Percentiles rank a stretch among this genome's conserved stretches.
Evolutionary conservation across 2,329 filamentous ascomycete genomes (phyloP).

Genomic region (Coniochaeta hoffmannii): DNA sequence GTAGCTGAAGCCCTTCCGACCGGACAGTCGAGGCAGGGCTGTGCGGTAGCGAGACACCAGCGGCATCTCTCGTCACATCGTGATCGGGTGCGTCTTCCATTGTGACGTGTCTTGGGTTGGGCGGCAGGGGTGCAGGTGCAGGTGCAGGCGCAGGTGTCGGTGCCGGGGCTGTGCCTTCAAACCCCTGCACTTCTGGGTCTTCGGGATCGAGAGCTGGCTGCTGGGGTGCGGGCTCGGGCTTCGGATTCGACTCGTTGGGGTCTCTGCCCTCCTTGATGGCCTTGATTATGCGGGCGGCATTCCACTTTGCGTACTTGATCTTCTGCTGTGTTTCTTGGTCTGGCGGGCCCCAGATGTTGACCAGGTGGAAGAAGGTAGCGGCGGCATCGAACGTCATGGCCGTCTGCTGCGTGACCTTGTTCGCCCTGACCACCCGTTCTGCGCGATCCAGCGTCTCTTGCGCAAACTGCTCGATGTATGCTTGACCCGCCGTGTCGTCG

Average conservation of each 20-base stretch:
- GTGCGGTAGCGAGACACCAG: conserved; percentile 25
- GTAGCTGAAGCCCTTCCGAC: conserved; percentile 17
- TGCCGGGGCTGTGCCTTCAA: not conserved
- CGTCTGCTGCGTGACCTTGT: conserved; percentile 85
- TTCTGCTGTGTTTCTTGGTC: conserved; percentile 75
- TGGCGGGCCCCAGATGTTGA: conserved; percentile 72
- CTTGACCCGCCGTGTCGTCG: conserved; percentile 80
- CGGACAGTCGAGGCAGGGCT: conserved; percentile 28
- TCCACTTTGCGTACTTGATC: conserved; percentile 95
- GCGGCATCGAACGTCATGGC: conserved; percentile 91
- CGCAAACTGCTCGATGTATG: conserved; percentile 91
- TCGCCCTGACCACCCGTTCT: conserved; percentile 71
- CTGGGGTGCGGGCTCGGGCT: conserved; percentile 42
- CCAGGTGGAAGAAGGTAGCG: conserved; percentile 82
- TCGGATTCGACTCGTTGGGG: conserved; percentile 85
- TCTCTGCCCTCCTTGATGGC: conserved; percentile 87
- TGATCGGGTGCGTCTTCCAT: conserved; percentile 48
- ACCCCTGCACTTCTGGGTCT: conserved; percentile 55
- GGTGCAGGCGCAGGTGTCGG: too few relatives aligned
- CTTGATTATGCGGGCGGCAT: conserved; percentile 82
- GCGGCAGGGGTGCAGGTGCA: not conserved
- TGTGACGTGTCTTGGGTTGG: conserved; percentile 21
- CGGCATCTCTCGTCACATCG: conserved; percentile 24
- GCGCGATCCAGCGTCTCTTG: conserved; percentile 80
- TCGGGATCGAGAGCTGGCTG: conserved; percentile 50